Conservation (phyloP, 805 yeast genomes). For the Wickerhamiella spandovensis region DNA sequence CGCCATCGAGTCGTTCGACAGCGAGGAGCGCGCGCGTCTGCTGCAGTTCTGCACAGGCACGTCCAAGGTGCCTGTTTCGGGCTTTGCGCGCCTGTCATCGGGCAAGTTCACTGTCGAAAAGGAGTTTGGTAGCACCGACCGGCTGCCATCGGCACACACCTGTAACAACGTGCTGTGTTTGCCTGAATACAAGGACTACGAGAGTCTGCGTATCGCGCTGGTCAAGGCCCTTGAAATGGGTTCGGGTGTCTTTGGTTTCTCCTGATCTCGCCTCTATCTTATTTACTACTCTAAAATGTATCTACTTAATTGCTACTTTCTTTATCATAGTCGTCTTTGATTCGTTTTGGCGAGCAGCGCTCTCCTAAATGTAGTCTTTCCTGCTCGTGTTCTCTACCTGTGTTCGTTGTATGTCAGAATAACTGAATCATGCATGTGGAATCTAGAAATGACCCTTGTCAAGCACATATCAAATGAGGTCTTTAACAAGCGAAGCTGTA, state of each 20-base stretch:
- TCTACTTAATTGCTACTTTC: not conserved
- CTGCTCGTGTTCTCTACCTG: too few relatives aligned
- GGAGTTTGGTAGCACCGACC: slow-evolving; percentile 71
- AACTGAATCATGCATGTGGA: too few relatives aligned
- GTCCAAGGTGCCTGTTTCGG: slow-evolving; percentile 86
- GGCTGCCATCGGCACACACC: slow-evolving; percentile 92
- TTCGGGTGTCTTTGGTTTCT: slow-evolving; percentile 90
- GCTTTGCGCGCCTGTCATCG: slow-evolving; percentile 81
- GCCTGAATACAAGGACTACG: slow-evolving; percentile 87
- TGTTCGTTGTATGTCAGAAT: too few relatives aligned
- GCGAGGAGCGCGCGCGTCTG: slow-evolving; percentile 85
- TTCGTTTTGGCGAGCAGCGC: too few relatives aligned
- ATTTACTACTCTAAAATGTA: too few relatives aligned
- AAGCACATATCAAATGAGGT: too few relatives aligned
- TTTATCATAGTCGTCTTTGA: too few relatives aligned
- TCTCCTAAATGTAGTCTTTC: too few relatives aligned
- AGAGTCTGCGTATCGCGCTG: slow-evolving; percentile 65
- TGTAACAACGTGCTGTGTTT: slow-evolving; percentile 91
- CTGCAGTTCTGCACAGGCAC: slow-evolving; percentile 97
- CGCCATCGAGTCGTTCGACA: slow-evolving; percentile 86
- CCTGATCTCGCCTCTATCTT: too few relatives aligned
- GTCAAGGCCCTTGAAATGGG: slow-evolving; percentile 87
- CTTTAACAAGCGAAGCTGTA: too few relatives aligned
- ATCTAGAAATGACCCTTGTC: too few relatives aligned
- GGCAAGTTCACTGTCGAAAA: slow-evolving; percentile 81